Evolutionary conservation across 139 green algal genomes (phyloP).

Genomic region (Chlorella ohadii): DNA sequence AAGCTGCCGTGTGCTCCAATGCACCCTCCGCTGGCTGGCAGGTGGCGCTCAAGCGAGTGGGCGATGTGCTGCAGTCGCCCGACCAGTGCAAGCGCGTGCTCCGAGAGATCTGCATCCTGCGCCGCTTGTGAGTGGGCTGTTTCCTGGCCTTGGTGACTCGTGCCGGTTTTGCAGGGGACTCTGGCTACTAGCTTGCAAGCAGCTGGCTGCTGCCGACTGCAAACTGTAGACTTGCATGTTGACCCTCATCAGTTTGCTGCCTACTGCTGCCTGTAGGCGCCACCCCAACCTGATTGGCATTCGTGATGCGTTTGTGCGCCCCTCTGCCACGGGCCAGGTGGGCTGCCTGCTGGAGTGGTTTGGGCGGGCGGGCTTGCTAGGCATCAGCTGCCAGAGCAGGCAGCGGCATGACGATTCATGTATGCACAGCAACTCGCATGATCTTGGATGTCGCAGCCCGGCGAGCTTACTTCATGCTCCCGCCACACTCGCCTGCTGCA

Average conservation of each 20-base stretch:
- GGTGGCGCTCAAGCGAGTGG: constrained; percentile 87
- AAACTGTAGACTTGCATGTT: no score
- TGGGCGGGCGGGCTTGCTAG: no score
- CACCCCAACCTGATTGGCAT: constrained; percentile 89
- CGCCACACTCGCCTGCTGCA: not conserved
- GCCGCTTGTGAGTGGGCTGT: constrained; percentile 63
- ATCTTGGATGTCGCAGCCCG: no score
- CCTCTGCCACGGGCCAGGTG: constrained; percentile 50
- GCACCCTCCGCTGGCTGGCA: constrained; percentile 4
- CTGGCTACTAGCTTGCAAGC: no score
- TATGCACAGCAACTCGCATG: no score
- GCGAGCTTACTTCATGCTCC: no score
- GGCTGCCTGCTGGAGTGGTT: no score
- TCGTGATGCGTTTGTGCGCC: constrained; percentile 76
- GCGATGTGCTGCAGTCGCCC: constrained; percentile 77
- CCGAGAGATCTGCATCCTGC: constrained; percentile 92
- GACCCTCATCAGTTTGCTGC: no score
- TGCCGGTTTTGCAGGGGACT: no score
- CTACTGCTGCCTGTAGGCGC: not conserved
- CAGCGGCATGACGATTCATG: no score
- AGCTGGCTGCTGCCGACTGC: not conserved
- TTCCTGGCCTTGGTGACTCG: no score
- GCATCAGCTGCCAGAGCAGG: no score
- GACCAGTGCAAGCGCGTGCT: constrained; percentile 88
- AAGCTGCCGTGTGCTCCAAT: not conserved